These are phyloP conservation scores for Corynespora cassiicola DNA, from an alignment of 2,329 filamentous ascomycete genomes.

Conservation along the genomic window DNA sequence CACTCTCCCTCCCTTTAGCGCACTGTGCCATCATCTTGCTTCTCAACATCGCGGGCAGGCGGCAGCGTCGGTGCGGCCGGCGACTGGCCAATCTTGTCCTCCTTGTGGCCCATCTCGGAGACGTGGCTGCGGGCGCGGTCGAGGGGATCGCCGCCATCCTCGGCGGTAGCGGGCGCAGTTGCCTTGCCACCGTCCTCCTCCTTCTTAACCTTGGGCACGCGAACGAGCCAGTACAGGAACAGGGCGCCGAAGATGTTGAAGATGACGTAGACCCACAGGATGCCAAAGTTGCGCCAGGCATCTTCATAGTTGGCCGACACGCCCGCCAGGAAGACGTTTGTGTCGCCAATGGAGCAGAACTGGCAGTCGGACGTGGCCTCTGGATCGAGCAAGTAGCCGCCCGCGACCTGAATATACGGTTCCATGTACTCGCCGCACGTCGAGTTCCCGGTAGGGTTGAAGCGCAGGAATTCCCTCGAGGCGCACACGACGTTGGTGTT, in stretches of 20 bases:
- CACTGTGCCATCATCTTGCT: neutral
- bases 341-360: constrained; percentile 50
- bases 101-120: constrained; percentile 6
- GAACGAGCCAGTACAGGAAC: constrained; percentile 60
- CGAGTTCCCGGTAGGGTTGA: constrained; percentile 64
- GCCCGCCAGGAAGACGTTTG: constrained; percentile 50
- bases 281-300: constrained; percentile 62
- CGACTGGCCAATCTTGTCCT: constrained; percentile 15
- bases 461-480: constrained; percentile 70
- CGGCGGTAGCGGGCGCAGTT: constrained; percentile 4
- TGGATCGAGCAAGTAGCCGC: constrained; percentile 47
- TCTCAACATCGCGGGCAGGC: neutral
- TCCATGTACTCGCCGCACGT: constrained; percentile 49
- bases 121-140: constrained; percentile 15
- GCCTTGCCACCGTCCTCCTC: constrained; percentile 34
- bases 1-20: too few species aligned
- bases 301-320: constrained; percentile 53
- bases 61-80: constrained; percentile 1
- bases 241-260: constrained; percentile 60
- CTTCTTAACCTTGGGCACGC: constrained; percentile 60
- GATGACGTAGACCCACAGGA: constrained; percentile 59
- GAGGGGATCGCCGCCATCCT: constrained; percentile 4
- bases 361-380: constrained; percentile 43
- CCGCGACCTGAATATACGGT: constrained; percentile 30
- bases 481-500: constrained; percentile 72